Percentiles rank a stretch among this genome's conserved stretches.
Conservation (phyloP, 176 grass and related monocot genomes). For the Hordeum marinum region DNA sequence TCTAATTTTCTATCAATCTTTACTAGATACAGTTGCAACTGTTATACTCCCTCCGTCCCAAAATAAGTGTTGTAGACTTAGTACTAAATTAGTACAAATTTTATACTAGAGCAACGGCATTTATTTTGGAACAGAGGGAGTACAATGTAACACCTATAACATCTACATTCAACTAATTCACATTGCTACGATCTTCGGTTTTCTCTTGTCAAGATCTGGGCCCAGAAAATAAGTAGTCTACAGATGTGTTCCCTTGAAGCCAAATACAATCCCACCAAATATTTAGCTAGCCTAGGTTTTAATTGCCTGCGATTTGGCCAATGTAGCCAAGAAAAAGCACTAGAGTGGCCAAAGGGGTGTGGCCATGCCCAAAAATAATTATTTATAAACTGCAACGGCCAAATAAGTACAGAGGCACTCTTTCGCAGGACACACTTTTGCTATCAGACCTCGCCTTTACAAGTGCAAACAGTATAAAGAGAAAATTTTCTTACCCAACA, state of each 20-base stretch:
- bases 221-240: background rate
- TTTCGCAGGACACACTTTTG: background rate
- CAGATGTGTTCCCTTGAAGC: background rate
- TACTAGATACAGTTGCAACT: too few relatives aligned
- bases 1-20: too few relatives aligned
- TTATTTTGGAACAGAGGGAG: too few relatives aligned
- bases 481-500: conserved; percentile 55
- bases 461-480: conserved; percentile 12
- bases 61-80: too few relatives aligned
- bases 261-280: background rate
- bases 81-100: too few relatives aligned
- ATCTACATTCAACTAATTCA: background rate
- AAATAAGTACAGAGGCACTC: conserved; percentile 7
- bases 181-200: background rate
- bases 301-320: background rate
- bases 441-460: background rate
- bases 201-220: background rate
- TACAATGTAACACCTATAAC: background rate
- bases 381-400: background rate
- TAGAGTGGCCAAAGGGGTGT: background rate
- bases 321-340: background rate
- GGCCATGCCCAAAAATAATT: background rate
- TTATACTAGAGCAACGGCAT: too few relatives aligned
- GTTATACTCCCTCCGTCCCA: too few relatives aligned
- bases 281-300: background rate